These are phyloP conservation scores for Mortierella sp. DNA, from an alignment of 371 early-diverging fungal genomes.

Conservation along the genomic window DNA sequence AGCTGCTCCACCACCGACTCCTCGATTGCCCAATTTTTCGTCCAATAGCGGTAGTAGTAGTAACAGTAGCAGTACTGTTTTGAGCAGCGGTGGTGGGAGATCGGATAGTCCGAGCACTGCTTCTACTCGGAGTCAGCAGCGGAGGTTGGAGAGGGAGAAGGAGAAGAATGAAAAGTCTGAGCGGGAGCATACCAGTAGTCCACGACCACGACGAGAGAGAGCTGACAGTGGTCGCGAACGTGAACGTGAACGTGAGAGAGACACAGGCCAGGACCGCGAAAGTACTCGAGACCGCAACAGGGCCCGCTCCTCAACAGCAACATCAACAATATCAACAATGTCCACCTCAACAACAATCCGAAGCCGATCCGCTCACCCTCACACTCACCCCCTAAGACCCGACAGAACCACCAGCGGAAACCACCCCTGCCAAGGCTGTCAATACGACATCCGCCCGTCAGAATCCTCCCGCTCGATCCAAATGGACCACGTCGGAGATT, in stretches of 20 bases:
- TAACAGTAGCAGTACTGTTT: neutral
- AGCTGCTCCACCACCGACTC: neutral
- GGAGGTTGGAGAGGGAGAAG: neutral
- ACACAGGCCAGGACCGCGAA: slow-evolving; percentile 8
- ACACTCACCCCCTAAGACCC: neutral
- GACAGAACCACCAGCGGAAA: slow-evolving; percentile 45
- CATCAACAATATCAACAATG: slow-evolving; percentile 1
- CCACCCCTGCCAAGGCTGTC: slow-evolving; percentile 47
- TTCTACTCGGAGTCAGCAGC: neutral
- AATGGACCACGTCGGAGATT: slow-evolving; percentile 56
- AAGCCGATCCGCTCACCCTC: slow-evolving; percentile 41
- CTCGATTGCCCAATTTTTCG: neutral
- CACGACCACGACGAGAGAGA: neutral
- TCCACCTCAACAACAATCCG: slow-evolving; percentile 9
- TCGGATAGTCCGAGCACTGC: slow-evolving; percentile 3
- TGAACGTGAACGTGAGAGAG: neutral
- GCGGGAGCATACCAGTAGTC: neutral
- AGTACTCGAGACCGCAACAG: slow-evolving; percentile 1
- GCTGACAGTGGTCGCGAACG: neutral
- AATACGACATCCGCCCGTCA: slow-evolving; percentile 48
- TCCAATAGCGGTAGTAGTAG: neutral
- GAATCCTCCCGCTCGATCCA: slow-evolving; percentile 37
- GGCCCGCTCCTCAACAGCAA: neutral
- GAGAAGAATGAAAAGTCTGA: neutral
- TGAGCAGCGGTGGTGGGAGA: neutral